Percentiles rank a stretch among this genome's conserved stretches.
phyloP scores from a whole-genome alignment of 805 yeast species.

The Suhomyces emberorum region DNA sequence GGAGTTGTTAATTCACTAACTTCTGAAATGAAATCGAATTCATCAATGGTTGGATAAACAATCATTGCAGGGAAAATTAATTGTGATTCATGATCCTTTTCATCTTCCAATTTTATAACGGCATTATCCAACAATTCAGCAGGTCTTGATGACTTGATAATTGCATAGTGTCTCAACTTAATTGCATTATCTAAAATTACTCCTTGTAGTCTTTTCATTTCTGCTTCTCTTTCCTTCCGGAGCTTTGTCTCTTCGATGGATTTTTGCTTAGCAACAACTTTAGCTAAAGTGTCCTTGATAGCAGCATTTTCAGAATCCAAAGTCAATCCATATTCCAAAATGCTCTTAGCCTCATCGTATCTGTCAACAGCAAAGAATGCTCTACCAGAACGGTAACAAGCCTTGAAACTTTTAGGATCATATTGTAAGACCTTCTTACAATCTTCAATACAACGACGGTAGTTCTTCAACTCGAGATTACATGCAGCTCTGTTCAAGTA shows the following conservation, averaged over 20 bases:
- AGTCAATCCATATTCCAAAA: constrained; percentile 61
- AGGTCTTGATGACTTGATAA: constrained; percentile 49
- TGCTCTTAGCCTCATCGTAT: constrained; percentile 67
- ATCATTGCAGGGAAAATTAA: constrained; percentile 78
- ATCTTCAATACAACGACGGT: constrained; percentile 81
- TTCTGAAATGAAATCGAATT: constrained; percentile 76
- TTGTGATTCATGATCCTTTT: constrained; percentile 68
- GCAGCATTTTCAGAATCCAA: constrained; percentile 60
- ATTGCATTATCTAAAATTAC: constrained; percentile 57
- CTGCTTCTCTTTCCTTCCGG: constrained; percentile 36
- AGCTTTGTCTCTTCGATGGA: constrained; percentile 25
- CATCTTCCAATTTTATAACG: constrained; percentile 57
- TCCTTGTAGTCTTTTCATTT: constrained; percentile 40
- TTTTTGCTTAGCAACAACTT: constrained; percentile 39
- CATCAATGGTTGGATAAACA: constrained; percentile 78
- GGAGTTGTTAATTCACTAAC: constrained; percentile 72
- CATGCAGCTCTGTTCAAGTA: constrained; percentile 87
- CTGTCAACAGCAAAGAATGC: constrained; percentile 70
- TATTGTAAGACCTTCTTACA: constrained; percentile 65
- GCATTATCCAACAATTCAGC: constrained; percentile 54
- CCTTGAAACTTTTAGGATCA: constrained; percentile 75
- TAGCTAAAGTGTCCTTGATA: constrained; percentile 43
- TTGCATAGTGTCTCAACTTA: constrained; percentile 52
- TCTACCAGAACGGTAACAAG: constrained; percentile 78
- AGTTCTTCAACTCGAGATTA: constrained; percentile 80